Base-by-base conservation (phyloP, 108 stramenopile species). In the Nannochloropsis granulata region DNA sequence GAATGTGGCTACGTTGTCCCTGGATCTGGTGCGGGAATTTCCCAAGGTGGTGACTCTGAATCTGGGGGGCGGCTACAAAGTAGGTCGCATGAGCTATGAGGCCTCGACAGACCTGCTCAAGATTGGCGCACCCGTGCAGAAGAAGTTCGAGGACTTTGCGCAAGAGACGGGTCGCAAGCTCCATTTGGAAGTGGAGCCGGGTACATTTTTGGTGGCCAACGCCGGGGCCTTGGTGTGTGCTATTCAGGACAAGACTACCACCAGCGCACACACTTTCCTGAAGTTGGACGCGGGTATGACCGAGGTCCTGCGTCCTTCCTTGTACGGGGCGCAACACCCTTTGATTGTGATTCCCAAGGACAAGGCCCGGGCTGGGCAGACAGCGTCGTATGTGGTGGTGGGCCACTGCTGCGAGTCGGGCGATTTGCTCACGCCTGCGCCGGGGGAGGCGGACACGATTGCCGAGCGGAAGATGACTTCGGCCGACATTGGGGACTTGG, bases 321-420 rank as follows among this genome's bases (percentile, higher is more conserved):
- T 98, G 25, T 98, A 98, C 85, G 98, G 98, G 34, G 96, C 97
- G 43, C 91, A 94, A 78, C 98, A 98, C 85, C 98, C 98, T 12
- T 93, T 97, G 45, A 94, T 96, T 8, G 90, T 96, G 56, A 85
- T 97, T 13, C 95, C 95, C 23, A 92, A 85, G 78, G 92, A 92
- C 26, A 79, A 25, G 23, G 23, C 44, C 12, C 84, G 80, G 14
- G 26, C 24, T 21, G 83, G 25, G 14, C 44, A 23, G 12, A 46
- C 82, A 21, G 79, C 43, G 24, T 24, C 46, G 56, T 96, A 96
- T 34, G 94, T 98, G 21, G 97, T 98, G 19, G 98, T 97, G 78
- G 98, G 98, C 11, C 98, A 98, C 88, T 98, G 98, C 92, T 98
- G 98, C 88, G 98, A 98, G 85, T 93, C 93, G 78, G 98, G 98